Evolutionary conservation across 1,139 yeast species (phyloP).

Genomic region (Pneumocystis murina): DNA sequence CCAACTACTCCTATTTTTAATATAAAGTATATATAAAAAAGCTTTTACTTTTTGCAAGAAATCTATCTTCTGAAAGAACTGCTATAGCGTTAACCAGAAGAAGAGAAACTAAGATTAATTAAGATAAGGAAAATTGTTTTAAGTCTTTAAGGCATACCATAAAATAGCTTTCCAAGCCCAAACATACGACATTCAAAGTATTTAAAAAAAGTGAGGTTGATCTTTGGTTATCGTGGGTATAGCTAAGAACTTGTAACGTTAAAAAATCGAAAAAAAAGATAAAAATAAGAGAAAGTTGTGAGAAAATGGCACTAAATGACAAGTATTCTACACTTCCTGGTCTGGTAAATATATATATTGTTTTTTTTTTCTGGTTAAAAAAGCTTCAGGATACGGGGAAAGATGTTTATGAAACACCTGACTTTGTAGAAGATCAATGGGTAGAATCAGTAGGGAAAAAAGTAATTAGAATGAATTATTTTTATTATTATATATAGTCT

Average conservation of each 20-base stretch:
- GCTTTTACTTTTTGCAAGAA: conserved; percentile 50
- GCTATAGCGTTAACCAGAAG: conserved; percentile 64
- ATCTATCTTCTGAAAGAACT: conserved; percentile 67
- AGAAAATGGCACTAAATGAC: neutral
- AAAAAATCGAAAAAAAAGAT: neutral
- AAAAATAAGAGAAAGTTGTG: conserved; percentile 10
- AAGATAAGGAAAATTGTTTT: neutral
- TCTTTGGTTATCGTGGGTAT: neutral
- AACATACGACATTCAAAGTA: conserved; percentile 31
- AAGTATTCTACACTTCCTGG: neutral
- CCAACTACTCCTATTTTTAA: conserved; percentile 28
- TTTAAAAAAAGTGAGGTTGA: neutral
- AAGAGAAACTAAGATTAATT: conserved; percentile 24
- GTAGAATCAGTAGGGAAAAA: neutral
- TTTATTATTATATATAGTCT: neutral
- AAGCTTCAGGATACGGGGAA: neutral
- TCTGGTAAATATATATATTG: neutral
- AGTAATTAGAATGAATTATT: neutral
- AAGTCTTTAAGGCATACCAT: conserved; percentile 28
- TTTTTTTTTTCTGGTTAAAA: neutral
- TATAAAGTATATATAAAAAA: neutral
- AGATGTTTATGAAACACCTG: conserved; percentile 2
- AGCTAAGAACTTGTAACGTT: neutral
- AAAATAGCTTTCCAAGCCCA: conserved; percentile 56
- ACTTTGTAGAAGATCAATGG: neutral